phyloP scores from a whole-genome alignment of 2,329 filamentous ascomycete genomes.

The Tolypocladium sp. region DNA sequence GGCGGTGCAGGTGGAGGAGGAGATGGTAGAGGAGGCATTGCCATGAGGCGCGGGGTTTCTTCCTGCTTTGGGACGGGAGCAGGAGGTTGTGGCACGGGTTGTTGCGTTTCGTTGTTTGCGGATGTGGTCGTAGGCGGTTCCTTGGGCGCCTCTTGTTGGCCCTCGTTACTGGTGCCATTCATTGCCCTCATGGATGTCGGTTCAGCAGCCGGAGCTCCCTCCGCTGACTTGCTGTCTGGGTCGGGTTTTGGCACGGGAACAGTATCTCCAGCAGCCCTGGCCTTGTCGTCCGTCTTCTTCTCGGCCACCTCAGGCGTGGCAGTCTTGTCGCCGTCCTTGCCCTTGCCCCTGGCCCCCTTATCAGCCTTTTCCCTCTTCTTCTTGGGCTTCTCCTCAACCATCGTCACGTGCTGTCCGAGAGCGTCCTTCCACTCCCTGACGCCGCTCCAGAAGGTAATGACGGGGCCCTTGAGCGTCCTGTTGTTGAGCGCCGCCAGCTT shows the following conservation, averaged over 20 bases:
- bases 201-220: background rate
- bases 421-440: slow-evolving; percentile 72
- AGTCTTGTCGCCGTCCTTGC: slow-evolving; percentile 14
- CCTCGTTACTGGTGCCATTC: background rate
- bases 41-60: slow-evolving; percentile 4
- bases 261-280: background rate
- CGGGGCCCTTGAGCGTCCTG: slow-evolving; percentile 76
- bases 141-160: background rate
- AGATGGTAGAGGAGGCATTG: slow-evolving; percentile 11
- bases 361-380: slow-evolving; percentile 39
- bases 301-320: slow-evolving; percentile 6
- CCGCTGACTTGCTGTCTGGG: background rate
- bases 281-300: slow-evolving; percentile 4
- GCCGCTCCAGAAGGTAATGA: slow-evolving; percentile 92
- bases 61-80: slow-evolving; percentile 1
- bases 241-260: background rate
- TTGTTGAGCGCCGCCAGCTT: slow-evolving; percentile 84
- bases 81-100: background rate
- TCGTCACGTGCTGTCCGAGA: slow-evolving; percentile 55
- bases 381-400: slow-evolving; percentile 55
- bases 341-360: slow-evolving; percentile 21
- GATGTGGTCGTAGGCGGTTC: too few relatives aligned
- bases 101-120: background rate
- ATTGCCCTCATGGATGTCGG: background rate
- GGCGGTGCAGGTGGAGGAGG: slow-evolving; percentile 7